Evolutionary conservation across 441 rosid genomes (phyloP), one percentile per base, ranked within the genome.

Genomic region (Croton laevigatus): DNA sequence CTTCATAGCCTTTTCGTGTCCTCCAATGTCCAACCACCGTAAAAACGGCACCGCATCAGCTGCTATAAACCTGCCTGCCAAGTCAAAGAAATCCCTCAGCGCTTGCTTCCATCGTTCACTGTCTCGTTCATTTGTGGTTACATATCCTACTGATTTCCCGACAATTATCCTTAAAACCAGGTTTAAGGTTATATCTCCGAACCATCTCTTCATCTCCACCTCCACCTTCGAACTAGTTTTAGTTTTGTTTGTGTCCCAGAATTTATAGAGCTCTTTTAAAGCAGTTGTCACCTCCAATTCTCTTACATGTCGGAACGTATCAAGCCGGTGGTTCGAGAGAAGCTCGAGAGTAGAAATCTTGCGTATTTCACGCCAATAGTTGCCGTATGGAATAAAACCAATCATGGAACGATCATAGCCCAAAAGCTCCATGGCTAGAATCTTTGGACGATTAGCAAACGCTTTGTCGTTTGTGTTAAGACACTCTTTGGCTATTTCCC

Each of bases 181-280:
- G 57, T 81, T 86, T 16, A 75, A 11, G 5, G 79, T 67, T 22
- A 78, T 23, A 27, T 72, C 72, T 16, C 70, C 68, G 46, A 82
- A 77, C 88, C 86, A 84, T 14, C 60, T 37, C 65, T 68, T 78
- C 86, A 82, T 76, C 23, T 86, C 88, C 63, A 82, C 67, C 59
- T 53, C 53, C 19, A 55, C 13, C 10, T 60, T 51, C 32, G 72
- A 52, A 14, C 51, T 36, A n/a, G 23, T 20, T 52, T 71, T 27
- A 2, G n/a, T n/a, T n/a, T 27, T 73, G 34, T 72, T 61, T 37
- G 67, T 34, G 16, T 45, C 14, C 85, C 83, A 86, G 1, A 65
- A 16, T 5, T 55, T 34, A 64, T 78, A 66, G 4, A 78, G 0
- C 34, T 69, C 81, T 62, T 71, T 70, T 5, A 75, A 20, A 0